phyloP scores from a whole-genome alignment of 768 basidiomycete species.

The Daedaleopsis nitida region DNA sequence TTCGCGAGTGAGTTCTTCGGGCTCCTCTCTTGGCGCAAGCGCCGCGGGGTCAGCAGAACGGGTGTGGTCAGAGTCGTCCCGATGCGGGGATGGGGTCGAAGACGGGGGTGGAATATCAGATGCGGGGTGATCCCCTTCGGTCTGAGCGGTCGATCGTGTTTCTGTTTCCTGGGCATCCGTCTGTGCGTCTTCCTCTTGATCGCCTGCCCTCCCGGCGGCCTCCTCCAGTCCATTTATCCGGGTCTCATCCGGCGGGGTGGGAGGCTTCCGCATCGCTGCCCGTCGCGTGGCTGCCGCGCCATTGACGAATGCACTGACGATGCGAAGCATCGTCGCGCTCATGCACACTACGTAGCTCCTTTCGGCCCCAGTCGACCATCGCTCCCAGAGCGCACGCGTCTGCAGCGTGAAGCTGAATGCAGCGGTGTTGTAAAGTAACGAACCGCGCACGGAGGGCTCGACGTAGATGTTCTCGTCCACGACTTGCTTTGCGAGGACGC shows the following conservation, averaged over 20 bases:
- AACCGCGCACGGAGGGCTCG: slow-evolving; percentile 45
- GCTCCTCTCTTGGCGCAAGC: not conserved
- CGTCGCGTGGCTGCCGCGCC: slow-evolving; percentile 14
- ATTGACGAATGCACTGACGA: slow-evolving; percentile 49
- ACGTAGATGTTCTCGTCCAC: slow-evolving; percentile 44
- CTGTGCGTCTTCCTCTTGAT: not conserved
- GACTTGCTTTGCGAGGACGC: slow-evolving; percentile 52
- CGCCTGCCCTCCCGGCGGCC: not conserved
- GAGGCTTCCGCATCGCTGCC: not conserved
- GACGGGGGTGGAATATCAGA: slow-evolving; percentile 15
- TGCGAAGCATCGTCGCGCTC: slow-evolving; percentile 49
- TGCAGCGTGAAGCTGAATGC: slow-evolving; percentile 46
- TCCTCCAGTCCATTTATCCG: slow-evolving; percentile 8
- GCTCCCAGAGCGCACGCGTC: slow-evolving; percentile 60
- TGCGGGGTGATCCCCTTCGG: slow-evolving; percentile 15
- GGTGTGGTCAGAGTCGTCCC: not conserved
- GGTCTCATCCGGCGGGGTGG: slow-evolving; percentile 1
- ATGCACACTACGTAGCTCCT: slow-evolving; percentile 41
- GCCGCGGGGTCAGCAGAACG: not conserved
- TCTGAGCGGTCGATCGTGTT: not conserved
- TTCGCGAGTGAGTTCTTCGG: slow-evolving; percentile 11
- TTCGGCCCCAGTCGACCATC: slow-evolving; percentile 48
- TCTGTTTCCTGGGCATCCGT: not conserved
- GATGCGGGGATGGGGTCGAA: slow-evolving; percentile 17
- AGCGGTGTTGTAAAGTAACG: slow-evolving; percentile 51